Percentiles rank a stretch among this genome's conserved stretches.
These are phyloP conservation scores for Hypomyces rosellus DNA, from an alignment of 2,329 filamentous ascomycete genomes.

Conservation along the genomic window DNA sequence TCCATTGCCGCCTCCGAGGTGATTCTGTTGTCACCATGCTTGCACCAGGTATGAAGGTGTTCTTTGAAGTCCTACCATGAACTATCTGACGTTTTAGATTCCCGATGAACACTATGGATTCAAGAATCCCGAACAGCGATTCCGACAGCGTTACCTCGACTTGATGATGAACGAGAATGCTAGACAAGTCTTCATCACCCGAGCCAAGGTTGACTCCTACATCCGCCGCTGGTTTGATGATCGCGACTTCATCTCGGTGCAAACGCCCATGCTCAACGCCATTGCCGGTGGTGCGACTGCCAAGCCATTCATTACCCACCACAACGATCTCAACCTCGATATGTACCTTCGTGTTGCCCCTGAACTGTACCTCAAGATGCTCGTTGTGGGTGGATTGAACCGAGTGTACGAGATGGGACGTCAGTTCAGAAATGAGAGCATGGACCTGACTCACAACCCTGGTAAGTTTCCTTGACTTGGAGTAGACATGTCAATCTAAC, in stretches of 20 bases:
- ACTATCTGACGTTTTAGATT: conserved; percentile 20
- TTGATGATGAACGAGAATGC: conserved; percentile 93
- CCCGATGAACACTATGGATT: conserved; percentile 90
- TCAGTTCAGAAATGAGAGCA: conserved; percentile 88
- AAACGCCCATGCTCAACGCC: conserved; percentile 96
- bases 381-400: conserved; percentile 87
- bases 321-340: conserved; percentile 93
- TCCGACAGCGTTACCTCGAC: conserved; percentile 90
- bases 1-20: conserved; percentile 89
- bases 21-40: conserved; percentile 77
- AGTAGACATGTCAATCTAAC: conserved; percentile 6
- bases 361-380: conserved; percentile 94
- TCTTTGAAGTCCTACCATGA: background rate
- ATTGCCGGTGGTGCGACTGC: conserved; percentile 95
- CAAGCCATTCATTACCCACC: conserved; percentile 86
- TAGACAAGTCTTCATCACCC: conserved; percentile 74
- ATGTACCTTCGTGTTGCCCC: conserved; percentile 94
- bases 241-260: conserved; percentile 84
- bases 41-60: conserved; percentile 52
- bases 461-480: conserved; percentile 15
- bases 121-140: conserved; percentile 89
- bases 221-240: conserved; percentile 85
- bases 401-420: conserved; percentile 93
- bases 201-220: conserved; percentile 82
- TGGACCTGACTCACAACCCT: conserved; percentile 74